Base-by-base conservation (phyloP, 2,329 filamentous ascomycete species). In the Alternaria gaisen region DNA sequence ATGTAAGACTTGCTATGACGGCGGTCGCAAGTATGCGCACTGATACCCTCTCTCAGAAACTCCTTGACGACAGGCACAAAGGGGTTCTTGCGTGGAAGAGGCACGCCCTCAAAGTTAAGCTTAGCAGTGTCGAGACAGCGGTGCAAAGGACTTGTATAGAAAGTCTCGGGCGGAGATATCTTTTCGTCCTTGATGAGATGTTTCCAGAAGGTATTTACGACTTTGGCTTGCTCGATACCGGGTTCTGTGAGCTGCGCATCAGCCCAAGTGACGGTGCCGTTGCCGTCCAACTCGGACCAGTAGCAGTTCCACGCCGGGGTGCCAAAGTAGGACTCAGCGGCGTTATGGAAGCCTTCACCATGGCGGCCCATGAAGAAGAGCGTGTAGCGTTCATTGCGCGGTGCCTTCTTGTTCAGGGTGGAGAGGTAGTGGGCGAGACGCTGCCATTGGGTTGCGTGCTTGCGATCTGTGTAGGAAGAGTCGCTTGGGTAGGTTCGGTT, bases 241-340 rank as follows among this genome's bases (percentile, higher is more conserved):
- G 78, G 80, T 1, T 80, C 74, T 0, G 89, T 91, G 43, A 92
- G 82, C 12, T 85, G 81, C 1, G 90, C 83, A 67, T 91, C 90
- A 3, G 85, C 81, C 90, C 90, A 92, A 28, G 79, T 80, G 2
- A 82, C 79, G 3, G 88, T 90, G 46, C 80, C 84, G 70, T 91
- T 90, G 64, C 90, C 89, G 36, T 90, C 84, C 1, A 84, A 81
- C 61, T 86, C 81, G 5, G 86, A 84, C 88, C 88, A 92, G 80
- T 91, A 90, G 75, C 87, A 85, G 78, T 91, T 89, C 90, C 89
- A 91, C 3, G 86, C 87, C 1, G 87, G 84, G 0, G 88, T 91
- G 47, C 89, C 89, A 67, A 90, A 91, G 73, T 83, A 89, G 28
- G 82, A 80, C 76, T 91, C 87, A 14, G 89, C 89, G 7, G 86